A percentile compares a stretch with the other conserved stretches of the same genome.
These are phyloP conservation scores for Coniochaeta sp. DNA, from an alignment of 2,329 filamentous ascomycete genomes.

Conservation along the genomic window DNA sequence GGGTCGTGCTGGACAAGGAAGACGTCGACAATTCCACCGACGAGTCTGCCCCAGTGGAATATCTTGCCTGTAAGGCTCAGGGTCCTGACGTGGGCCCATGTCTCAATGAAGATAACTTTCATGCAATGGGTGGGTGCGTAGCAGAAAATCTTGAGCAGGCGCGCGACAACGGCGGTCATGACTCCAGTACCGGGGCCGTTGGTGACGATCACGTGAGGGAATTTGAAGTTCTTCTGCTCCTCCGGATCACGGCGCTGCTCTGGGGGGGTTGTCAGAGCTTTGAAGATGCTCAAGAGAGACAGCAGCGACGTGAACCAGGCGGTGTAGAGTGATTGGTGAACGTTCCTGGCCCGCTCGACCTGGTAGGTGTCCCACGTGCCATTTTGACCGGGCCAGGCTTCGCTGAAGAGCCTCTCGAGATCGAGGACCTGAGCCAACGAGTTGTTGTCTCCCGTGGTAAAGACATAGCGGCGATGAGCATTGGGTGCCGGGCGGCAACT, in stretches of 20 bases:
- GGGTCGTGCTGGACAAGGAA: slow-evolving; percentile 77
- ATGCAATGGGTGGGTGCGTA: slow-evolving; percentile 47
- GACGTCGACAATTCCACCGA: slow-evolving; percentile 69
- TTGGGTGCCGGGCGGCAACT: slow-evolving; percentile 41
- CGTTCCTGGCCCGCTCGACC: slow-evolving; percentile 68
- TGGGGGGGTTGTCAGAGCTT: slow-evolving; percentile 19
- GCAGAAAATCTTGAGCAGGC: slow-evolving; percentile 37
- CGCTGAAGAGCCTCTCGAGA: slow-evolving; percentile 48
- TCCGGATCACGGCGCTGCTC: slow-evolving; percentile 11
- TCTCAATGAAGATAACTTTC: slow-evolving; percentile 81
- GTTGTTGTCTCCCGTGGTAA: slow-evolving; percentile 69
- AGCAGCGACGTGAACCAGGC: slow-evolving; percentile 64
- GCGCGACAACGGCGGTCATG: slow-evolving; percentile 53
- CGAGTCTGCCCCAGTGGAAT: slow-evolving; percentile 54
- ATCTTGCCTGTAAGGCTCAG: slow-evolving; percentile 81
- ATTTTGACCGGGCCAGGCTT: slow-evolving; percentile 23
- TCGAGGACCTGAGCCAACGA: slow-evolving; percentile 56
- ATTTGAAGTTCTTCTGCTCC: slow-evolving; percentile 21
- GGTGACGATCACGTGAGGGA: slow-evolving; percentile 71
- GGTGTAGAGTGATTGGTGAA: slow-evolving; percentile 74
- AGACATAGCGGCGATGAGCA: slow-evolving; percentile 72
- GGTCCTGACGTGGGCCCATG: slow-evolving; percentile 77
- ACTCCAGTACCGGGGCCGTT: slow-evolving; percentile 89
- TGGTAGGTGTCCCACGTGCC: slow-evolving; percentile 55
- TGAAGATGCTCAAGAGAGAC: slow-evolving; percentile 36